Conservation (phyloP, 768 basidiomycete genomes). For the Leccinum subtestaceum region DNA sequence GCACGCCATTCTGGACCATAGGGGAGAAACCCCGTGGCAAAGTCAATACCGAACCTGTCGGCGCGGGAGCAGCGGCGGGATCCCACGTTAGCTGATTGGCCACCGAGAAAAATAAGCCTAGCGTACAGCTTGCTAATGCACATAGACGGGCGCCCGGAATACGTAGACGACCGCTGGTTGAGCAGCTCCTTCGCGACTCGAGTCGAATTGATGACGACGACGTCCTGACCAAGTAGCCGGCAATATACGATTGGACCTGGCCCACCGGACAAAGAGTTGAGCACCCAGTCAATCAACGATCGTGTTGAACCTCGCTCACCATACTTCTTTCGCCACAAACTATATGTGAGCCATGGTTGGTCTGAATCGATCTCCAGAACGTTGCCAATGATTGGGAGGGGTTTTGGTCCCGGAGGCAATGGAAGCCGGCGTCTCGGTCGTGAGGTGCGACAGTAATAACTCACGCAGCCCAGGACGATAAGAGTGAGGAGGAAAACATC, state of each 20-base stretch:
- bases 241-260: conserved; percentile 31
- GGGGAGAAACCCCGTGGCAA: conserved; percentile 28
- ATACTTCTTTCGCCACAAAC: conserved; percentile 29
- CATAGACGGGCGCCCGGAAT: conserved; percentile 28
- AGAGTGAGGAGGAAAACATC: conserved; percentile 9
- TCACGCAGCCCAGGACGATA: conserved; percentile 10
- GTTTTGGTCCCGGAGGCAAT: conserved; percentile 24
- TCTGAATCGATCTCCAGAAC: conserved; percentile 22
- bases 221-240: conserved; percentile 23
- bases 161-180: conserved; percentile 29
- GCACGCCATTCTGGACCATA: conserved; percentile 28
- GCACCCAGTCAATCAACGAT: not conserved
- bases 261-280: not conserved
- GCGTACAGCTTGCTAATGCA: conserved; percentile 3
- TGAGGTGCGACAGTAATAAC: conserved; percentile 6
- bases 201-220: conserved; percentile 28
- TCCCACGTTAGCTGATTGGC: not conserved
- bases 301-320: conserved; percentile 10
- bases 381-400: conserved; percentile 26
- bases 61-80: not conserved
- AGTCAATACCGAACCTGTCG: conserved; percentile 29
- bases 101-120: not conserved
- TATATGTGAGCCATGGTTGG: conserved; percentile 28
- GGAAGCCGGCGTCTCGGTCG: conserved; percentile 8
- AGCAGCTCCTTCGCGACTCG: conserved; percentile 27